Evolutionary conservation across 305 asterid species (phyloP).

Genomic region (Solanum hybrid): DNA sequence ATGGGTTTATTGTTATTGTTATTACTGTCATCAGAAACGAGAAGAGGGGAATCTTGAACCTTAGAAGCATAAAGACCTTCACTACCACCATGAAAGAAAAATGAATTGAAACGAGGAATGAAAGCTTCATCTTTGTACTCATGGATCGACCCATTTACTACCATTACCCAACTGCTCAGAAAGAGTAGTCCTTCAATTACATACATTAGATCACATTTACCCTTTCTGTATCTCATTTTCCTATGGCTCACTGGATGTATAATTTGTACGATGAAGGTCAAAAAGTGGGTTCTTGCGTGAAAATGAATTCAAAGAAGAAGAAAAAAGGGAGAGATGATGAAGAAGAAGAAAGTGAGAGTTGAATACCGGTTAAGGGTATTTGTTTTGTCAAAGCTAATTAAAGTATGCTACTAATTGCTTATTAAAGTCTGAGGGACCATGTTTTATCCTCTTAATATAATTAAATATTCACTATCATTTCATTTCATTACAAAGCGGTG

Average conservation of each 20-base stretch:
- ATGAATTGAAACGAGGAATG: conserved; percentile 80
- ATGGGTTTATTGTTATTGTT: conserved; percentile 36
- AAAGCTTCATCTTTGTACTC: conserved; percentile 77
- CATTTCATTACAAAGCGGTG: too few species aligned
- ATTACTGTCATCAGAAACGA: conserved; percentile 35
- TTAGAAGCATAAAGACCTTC: conserved; percentile 91
- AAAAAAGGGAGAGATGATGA: neutral
- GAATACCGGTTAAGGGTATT: neutral
- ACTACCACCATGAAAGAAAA: conserved; percentile 81
- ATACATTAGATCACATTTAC: conserved; percentile 21
- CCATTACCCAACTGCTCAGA: conserved; percentile 7
- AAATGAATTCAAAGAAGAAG: neutral
- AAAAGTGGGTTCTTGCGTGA: neutral
- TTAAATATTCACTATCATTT: too few species aligned
- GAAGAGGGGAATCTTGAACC: conserved; percentile 35
- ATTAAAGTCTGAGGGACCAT: neutral
- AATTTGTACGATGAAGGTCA: neutral
- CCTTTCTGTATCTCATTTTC: conserved; percentile 8
- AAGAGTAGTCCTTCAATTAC: conserved; percentile 8
- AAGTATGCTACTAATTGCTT: neutral
- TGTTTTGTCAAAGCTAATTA: neutral
- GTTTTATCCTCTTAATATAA: too few species aligned
- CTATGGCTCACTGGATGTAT: neutral
- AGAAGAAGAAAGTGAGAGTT: neutral
- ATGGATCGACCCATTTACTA: conserved; percentile 84